Percentiles rank a stretch among this genome's conserved stretches.
phyloP scores from a whole-genome alignment of 441 rosid genomes.

The Aleurites moluccanus region DNA sequence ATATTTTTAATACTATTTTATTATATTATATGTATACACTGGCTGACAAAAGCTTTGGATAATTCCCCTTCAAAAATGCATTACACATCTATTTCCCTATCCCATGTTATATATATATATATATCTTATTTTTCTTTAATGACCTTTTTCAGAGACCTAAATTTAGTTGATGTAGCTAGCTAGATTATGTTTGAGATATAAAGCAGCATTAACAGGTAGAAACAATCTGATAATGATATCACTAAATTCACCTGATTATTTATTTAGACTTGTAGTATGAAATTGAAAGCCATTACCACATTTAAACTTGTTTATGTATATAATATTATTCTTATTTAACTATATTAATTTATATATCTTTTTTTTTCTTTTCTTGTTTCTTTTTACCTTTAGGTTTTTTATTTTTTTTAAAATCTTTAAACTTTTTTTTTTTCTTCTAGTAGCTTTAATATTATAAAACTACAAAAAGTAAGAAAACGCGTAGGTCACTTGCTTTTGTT shows the following conservation, averaged over 20 bases:
- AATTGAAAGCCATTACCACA: not conserved
- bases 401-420: not conserved
- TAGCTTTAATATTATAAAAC: not conserved
- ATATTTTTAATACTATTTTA: too few relatives aligned
- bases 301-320: slow-evolving; percentile 9
- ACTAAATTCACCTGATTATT: not conserved
- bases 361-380: not conserved
- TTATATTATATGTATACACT: too few relatives aligned
- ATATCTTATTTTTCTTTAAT: too few relatives aligned
- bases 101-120: too few relatives aligned
- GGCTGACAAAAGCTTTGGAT: too few relatives aligned
- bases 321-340: not conserved
- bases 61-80: too few relatives aligned
- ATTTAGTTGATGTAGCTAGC: too few relatives aligned
- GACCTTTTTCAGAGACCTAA: too few relatives aligned
- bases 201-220: not conserved
- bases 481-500: not conserved
- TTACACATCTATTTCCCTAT: too few relatives aligned
- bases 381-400: slow-evolving; percentile 3
- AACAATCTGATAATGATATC: not conserved
- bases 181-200: too few relatives aligned
- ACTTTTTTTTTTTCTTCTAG: not conserved
- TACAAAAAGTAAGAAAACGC: slow-evolving; percentile 3
- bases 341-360: not conserved
- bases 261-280: not conserved